phyloP scores from a whole-genome alignment of 331 rosid genomes.

The Stylosanthes scabra region DNA sequence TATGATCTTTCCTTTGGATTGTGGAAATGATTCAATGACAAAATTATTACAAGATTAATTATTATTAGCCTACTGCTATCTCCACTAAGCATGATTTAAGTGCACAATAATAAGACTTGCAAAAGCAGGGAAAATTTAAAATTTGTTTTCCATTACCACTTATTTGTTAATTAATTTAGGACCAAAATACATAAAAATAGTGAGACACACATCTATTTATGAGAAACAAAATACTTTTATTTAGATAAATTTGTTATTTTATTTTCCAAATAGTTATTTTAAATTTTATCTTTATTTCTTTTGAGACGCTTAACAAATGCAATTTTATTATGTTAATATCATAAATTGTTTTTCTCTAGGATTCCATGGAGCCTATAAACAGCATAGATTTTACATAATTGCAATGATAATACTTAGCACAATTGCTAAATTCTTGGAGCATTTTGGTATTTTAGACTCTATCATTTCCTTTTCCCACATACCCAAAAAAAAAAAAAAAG shows the following conservation, averaged over 20 bases:
- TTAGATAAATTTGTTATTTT: too few relatives aligned
- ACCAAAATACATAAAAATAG: too few relatives aligned
- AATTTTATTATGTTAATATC: background rate
- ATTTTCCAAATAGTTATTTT: too few relatives aligned
- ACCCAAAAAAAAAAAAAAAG: conserved; percentile 32
- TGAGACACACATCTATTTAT: too few relatives aligned
- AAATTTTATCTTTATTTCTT: too few relatives aligned
- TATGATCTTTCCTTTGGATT: background rate
- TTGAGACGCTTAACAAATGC: too few relatives aligned
- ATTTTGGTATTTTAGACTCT: background rate
- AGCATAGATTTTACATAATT: background rate
- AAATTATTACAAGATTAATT: background rate
- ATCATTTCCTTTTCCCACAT: conserved; percentile 25
- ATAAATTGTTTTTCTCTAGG: conserved; percentile 35
- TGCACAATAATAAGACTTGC: conserved; percentile 11
- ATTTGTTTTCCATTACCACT: too few relatives aligned
- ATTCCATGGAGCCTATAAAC: conserved; percentile 27
- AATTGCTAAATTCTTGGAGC: conserved; percentile 29
- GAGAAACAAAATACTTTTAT: too few relatives aligned
- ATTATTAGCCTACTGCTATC: background rate
- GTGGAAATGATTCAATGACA: background rate
- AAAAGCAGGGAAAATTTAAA: conserved; percentile 9
- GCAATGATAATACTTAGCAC: conserved; percentile 35
- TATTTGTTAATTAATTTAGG: too few relatives aligned
- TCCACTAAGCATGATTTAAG: conserved; percentile 10